Percentiles rank a stretch among this genome's conserved stretches.
Conservation (phyloP, 78 protist genomes). For the Isochrysis galbana region DNA sequence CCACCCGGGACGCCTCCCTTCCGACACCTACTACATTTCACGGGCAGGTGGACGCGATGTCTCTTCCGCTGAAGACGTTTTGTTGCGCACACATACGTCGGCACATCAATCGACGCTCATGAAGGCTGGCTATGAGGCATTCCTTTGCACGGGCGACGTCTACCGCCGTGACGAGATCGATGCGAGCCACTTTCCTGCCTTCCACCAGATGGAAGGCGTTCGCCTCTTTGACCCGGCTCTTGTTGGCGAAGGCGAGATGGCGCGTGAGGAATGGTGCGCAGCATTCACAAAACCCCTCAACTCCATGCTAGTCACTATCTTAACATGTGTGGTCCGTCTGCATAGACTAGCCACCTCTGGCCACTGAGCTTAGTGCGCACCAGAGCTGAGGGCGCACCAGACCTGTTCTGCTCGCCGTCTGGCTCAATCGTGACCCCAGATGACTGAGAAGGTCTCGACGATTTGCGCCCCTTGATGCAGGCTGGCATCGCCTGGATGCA, state of each 20-base stretch:
- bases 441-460: no score
- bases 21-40: slow-evolving; percentile 76
- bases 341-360: no score
- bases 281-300: no score
- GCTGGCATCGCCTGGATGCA: neutral
- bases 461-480: no score
- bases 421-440: no score
- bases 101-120: slow-evolving; percentile 77
- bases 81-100: slow-evolving; percentile 31
- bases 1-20: slow-evolving; percentile 69
- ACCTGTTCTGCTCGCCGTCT: no score
- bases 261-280: neutral
- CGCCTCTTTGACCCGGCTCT: slow-evolving; percentile 26
- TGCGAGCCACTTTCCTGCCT: slow-evolving; percentile 51
- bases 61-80: neutral
- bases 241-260: neutral
- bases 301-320: no score
- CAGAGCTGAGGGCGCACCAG: no score
- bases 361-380: no score
- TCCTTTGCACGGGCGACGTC: slow-evolving; percentile 58
- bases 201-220: slow-evolving; percentile 85
- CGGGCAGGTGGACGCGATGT: neutral
- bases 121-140: slow-evolving; percentile 44
- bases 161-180: slow-evolving; percentile 87
- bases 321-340: no score